phyloP scores from a whole-genome alignment of 768 basidiomycete genomes.

The Stropharia rugosoannulata region DNA sequence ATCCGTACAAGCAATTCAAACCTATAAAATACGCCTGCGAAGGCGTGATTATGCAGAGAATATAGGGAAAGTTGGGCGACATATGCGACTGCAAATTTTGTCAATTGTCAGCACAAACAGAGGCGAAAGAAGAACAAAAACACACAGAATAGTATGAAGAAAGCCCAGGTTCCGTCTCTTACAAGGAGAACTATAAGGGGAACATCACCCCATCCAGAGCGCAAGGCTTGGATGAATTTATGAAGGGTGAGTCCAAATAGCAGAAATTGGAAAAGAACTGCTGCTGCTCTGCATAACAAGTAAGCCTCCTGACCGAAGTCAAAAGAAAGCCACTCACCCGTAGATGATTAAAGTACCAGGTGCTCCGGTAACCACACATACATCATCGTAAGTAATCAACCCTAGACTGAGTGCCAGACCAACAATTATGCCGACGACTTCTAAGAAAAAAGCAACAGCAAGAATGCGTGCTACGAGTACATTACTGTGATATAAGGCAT shows the following conservation, averaged over 20 bases:
- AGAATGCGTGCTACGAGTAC: constrained; percentile 24
- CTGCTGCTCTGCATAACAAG: constrained; percentile 20
- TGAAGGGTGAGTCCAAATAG: constrained; percentile 36
- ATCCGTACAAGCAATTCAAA: constrained; percentile 1
- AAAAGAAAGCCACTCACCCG: constrained; percentile 20
- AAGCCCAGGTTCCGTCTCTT: constrained; percentile 47
- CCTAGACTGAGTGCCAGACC: constrained; percentile 29
- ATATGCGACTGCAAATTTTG: constrained; percentile 21
- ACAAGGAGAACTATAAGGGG: constrained; percentile 39
- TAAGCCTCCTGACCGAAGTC: background rate
- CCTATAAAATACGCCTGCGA: constrained; percentile 32
- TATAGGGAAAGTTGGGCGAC: constrained; percentile 26
- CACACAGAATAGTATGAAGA: constrained; percentile 38
- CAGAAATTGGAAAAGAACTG: constrained; percentile 35
- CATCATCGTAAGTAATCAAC: constrained; percentile 29
- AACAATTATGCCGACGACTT: constrained; percentile 30
- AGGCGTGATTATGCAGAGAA: constrained; percentile 22
- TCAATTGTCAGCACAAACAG: background rate
- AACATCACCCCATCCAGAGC: constrained; percentile 39
- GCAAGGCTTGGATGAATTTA: constrained; percentile 33
- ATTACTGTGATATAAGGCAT: constrained; percentile 39
- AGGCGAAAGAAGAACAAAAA: background rate
- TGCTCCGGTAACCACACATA: constrained; percentile 27
- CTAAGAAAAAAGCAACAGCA: constrained; percentile 23
- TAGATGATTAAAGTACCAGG: constrained; percentile 30